These are phyloP conservation scores for Epipyxis sp. DNA, from an alignment of 108 stramenopile genomes.

Conservation along the genomic window DNA sequence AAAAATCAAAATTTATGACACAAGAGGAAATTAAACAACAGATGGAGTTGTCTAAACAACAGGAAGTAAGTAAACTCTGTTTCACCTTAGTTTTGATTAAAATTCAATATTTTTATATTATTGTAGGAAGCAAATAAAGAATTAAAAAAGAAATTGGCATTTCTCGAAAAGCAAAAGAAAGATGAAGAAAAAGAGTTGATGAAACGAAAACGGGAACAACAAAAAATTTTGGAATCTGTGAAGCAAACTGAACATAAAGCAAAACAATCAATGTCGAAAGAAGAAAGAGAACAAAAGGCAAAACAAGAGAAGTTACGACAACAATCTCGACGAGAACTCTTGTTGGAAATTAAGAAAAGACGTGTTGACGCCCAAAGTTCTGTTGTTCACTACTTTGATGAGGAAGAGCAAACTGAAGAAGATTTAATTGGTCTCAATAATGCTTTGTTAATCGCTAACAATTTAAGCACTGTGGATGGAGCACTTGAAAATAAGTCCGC, in stretches of 20 bases:
- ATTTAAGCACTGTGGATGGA: no score
- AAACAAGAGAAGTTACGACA: background rate
- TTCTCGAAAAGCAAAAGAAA: background rate
- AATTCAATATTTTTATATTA: background rate
- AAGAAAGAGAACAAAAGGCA: slow-evolving; percentile 20
- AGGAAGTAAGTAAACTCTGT: background rate
- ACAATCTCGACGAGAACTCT: background rate
- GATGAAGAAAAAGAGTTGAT: background rate
- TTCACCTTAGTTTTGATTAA: background rate
- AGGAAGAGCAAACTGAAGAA: slow-evolving; percentile 23
- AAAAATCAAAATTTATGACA: background rate
- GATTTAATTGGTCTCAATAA: background rate
- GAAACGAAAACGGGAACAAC: slow-evolving; percentile 7
- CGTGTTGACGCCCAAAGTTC: background rate
- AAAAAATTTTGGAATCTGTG: background rate
- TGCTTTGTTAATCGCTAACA: background rate
- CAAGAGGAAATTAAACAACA: background rate
- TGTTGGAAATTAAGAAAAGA: background rate
- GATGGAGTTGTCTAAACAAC: background rate
- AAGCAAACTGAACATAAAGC: background rate
- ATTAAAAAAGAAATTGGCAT: background rate
- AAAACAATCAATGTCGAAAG: slow-evolving; percentile 20
- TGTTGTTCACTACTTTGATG: slow-evolving; percentile 12
- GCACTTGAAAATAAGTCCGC: background rate
- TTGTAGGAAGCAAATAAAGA: background rate